These are phyloP conservation scores for Colletotrichum sp. DNA, from an alignment of 2,329 filamentous ascomycete species.

Conservation along the genomic window DNA sequence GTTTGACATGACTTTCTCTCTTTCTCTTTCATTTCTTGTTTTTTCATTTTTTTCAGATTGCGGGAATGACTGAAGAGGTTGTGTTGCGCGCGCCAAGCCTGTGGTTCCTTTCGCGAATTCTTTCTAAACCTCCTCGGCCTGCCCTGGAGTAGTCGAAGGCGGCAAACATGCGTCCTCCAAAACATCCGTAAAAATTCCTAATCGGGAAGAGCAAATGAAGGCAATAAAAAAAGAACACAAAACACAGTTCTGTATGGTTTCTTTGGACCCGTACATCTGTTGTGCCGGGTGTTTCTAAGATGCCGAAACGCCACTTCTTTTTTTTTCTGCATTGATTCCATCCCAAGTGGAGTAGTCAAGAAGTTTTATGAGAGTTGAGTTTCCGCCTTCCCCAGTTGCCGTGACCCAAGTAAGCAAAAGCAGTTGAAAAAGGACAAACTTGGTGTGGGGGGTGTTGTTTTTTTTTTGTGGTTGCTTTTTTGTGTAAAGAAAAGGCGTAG, in stretches of 20 bases:
- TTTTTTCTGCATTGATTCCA: background rate
- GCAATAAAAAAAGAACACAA: background rate
- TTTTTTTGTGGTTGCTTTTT: background rate
- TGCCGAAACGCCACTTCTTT: conserved; percentile 16
- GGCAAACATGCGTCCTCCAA: conserved; percentile 8
- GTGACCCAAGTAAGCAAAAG: conserved; percentile 10
- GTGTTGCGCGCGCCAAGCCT: background rate
- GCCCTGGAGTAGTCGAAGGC: conserved; percentile 16
- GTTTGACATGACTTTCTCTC: conserved; percentile 1
- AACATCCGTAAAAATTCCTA: conserved; percentile 9
- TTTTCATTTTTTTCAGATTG: background rate
- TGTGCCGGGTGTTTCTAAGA: conserved; percentile 10
- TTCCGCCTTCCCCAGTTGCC: conserved; percentile 2
- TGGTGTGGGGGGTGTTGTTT: conserved; percentile 6
- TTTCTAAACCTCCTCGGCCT: conserved; percentile 4
- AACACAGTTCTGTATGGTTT: conserved; percentile 17
- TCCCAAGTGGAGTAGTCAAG: background rate
- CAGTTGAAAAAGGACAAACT: conserved; percentile 4
- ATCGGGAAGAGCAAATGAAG: background rate
- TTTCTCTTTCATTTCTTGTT: background rate
- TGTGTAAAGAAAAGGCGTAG: background rate
- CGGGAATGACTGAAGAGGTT: background rate
- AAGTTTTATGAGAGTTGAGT: conserved; percentile 6
- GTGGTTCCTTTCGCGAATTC: background rate
- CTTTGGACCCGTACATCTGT: background rate